phyloP scores from a whole-genome alignment of 2,329 filamentous ascomycete genomes.

The Venturia oleaginea region DNA sequence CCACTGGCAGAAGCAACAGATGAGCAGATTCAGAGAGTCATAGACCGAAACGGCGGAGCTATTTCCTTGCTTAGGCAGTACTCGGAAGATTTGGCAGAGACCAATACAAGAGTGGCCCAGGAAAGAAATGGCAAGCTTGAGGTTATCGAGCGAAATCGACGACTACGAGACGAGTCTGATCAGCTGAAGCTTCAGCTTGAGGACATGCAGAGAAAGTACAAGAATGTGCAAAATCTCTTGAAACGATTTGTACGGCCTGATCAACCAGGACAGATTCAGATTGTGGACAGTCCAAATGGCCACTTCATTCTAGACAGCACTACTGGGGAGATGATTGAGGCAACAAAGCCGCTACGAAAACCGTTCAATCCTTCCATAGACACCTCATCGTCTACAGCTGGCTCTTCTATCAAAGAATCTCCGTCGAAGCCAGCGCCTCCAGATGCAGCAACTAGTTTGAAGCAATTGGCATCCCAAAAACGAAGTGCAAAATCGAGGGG shows the following conservation, averaged over 20 bases:
- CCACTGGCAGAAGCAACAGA: constrained; percentile 12
- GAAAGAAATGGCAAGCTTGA: constrained; percentile 13
- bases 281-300: constrained; percentile 14
- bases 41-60: constrained; percentile 10
- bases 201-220: constrained; percentile 12
- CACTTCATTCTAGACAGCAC: constrained; percentile 13
- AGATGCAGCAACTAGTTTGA: constrained; percentile 5
- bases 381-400: not conserved
- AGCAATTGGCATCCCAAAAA: constrained; percentile 2
- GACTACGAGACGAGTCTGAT: constrained; percentile 11
- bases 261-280: constrained; percentile 12
- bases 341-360: constrained; percentile 1
- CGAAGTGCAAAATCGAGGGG: not conserved
- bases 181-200: constrained; percentile 12
- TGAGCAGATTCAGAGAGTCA: constrained; percentile 10
- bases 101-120: constrained; percentile 9
- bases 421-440: not conserved
- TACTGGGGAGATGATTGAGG: constrained; percentile 12
- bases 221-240: constrained; percentile 11
- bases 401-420: not conserved
- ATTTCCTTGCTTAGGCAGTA: constrained; percentile 10
- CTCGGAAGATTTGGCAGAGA: constrained; percentile 13
- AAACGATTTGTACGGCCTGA: constrained; percentile 11
- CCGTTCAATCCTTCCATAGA: not conserved
- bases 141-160: constrained; percentile 10